Conservation (phyloP, 1,139 yeast genomes). For the Lodderomyces orthopsilosis region DNA sequence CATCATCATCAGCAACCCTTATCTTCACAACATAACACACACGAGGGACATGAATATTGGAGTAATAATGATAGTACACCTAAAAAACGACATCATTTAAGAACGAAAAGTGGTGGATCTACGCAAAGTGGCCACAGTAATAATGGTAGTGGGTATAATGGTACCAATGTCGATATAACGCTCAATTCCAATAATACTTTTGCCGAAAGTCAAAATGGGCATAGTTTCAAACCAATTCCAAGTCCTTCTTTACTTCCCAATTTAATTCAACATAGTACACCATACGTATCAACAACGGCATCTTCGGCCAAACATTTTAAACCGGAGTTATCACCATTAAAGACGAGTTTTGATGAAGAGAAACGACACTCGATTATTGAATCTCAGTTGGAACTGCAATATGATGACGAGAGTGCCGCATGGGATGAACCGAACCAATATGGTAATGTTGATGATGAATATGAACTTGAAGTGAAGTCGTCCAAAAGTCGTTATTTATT, state of each 20-base stretch:
- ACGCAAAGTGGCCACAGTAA: constrained; percentile 2
- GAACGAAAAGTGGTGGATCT: constrained; percentile 4
- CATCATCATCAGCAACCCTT: constrained; percentile 1
- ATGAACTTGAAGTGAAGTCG: constrained; percentile 7
- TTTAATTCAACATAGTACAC: constrained; percentile 24
- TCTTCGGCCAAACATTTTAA: constrained; percentile 28
- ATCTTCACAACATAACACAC: not conserved
- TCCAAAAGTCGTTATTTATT: constrained; percentile 3
- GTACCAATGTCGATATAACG: constrained; percentile 3
- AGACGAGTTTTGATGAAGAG: constrained; percentile 29
- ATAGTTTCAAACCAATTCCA: constrained; percentile 12
- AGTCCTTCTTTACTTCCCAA: constrained; percentile 22
- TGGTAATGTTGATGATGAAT: constrained; percentile 31
- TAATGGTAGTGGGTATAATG: not conserved
- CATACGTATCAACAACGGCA: constrained; percentile 27
- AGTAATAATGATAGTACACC: not conserved
- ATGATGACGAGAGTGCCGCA: constrained; percentile 13
- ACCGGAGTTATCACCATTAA: constrained; percentile 38
- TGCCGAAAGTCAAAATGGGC: constrained; percentile 7
- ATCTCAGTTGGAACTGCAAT: constrained; percentile 1
- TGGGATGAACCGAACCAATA: constrained; percentile 4
- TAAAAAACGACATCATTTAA: constrained; percentile 5
- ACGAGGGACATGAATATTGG: not conserved
- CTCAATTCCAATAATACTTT: constrained; percentile 2
- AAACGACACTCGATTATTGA: constrained; percentile 3